Evolutionary conservation across 2,329 filamentous ascomycete genomes (phyloP), one percentile per base, ranked within the genome.

Genomic region (Bipolaris bicolor): DNA sequence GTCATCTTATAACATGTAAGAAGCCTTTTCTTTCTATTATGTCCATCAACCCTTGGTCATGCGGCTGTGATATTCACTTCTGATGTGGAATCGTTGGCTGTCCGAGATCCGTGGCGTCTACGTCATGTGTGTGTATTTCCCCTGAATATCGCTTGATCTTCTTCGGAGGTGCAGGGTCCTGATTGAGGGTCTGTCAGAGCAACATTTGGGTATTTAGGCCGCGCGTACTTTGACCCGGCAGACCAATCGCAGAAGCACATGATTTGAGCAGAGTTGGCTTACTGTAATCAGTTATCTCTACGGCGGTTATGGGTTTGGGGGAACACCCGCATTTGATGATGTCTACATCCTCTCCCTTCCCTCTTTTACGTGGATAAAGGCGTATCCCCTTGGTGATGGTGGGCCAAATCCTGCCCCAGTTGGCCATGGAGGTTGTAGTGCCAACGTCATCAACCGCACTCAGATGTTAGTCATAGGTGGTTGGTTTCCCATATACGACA

Each of bases 391-490:
- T 44, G 72, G 78, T 46, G 49, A 55, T 11, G 75, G 79, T 54
- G 68, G 70, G 13, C 78, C 77, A 1, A 57, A 31, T 37, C 53
- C 55, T 3, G 52, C 45, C 40, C 76, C 79, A 29, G 65, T 65
- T 41, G 84, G 86, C 61, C 81, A 87, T 69, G 83, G 82, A 24
- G 77, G 86, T 26, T 83, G 80, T 34, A 71, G 66, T 45, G 88
- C 86, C 68, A 85, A 86, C 65, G 82, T 88, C 26, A 74, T 86
- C 22, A 79, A 81, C 51, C 74, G 77, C 44, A 79, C 81, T 4
- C 86, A 89, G 69, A 88, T 89, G 83, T 73, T 89, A 22, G 79
- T 89, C 45, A 83, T 88, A 34, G 86, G 87, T 20, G 87, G 87
- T 16, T 81, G 79, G 44, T 86, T 87, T 58, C 65, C 65, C 78